Evolutionary conservation across 192 early-diverging fungal genomes (phyloP).

Genomic region (Lobulomyces angularis): DNA sequence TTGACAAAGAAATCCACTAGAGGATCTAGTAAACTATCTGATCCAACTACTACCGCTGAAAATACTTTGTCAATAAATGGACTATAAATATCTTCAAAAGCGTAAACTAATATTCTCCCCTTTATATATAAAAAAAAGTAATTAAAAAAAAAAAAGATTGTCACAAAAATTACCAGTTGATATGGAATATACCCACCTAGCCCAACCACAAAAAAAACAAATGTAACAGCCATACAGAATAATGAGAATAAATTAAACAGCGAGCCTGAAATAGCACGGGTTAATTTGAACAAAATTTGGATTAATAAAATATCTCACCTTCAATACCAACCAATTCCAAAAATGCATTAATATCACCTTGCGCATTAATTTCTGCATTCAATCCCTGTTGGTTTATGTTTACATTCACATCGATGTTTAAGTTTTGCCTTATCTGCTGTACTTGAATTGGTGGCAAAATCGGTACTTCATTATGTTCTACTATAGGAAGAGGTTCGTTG

Average conservation of each 20-base stretch:
- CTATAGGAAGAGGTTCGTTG: background rate
- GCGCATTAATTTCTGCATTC: slow-evolving; percentile 18
- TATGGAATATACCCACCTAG: slow-evolving; percentile 67
- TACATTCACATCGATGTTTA: slow-evolving; percentile 11
- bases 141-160: background rate
- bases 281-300: too few relatives aligned
- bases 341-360: slow-evolving; percentile 36
- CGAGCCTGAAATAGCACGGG: too few relatives aligned
- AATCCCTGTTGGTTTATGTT: slow-evolving; percentile 19
- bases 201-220: slow-evolving; percentile 59
- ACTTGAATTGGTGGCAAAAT: slow-evolving; percentile 3
- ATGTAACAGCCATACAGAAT: slow-evolving; percentile 60
- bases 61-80: too few relatives aligned
- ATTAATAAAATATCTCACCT: slow-evolving; percentile 21
- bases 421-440: slow-evolving; percentile 3
- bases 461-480: slow-evolving; percentile 4
- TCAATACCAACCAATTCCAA: slow-evolving; percentile 84
- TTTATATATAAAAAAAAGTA: slow-evolving; percentile 1
- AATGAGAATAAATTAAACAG: slow-evolving; percentile 66
- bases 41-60: too few relatives aligned
- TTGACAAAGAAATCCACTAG: slow-evolving; percentile 58
- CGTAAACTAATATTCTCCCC: too few relatives aligned
- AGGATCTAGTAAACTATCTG: too few relatives aligned
- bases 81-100: too few relatives aligned
- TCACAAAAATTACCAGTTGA: slow-evolving; percentile 26